Evolutionary conservation across 106 monocot species (phyloP).

Genomic region (Xerophyta viscosa): DNA sequence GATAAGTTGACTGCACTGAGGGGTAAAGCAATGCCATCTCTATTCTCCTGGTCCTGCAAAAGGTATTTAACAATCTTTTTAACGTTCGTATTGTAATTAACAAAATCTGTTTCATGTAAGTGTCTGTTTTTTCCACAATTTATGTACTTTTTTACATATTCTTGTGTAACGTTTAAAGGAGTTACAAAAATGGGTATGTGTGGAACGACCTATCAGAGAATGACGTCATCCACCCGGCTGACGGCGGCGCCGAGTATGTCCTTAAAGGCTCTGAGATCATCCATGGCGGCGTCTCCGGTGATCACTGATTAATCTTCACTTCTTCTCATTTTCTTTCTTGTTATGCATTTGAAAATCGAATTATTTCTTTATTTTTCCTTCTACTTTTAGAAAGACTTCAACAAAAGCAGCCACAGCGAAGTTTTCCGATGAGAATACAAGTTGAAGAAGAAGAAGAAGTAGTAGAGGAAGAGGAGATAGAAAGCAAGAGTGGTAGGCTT

Average conservation of each 20-base stretch:
- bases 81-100: not conserved
- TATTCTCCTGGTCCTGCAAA: slow-evolving; percentile 93
- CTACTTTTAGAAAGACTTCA: slow-evolving; percentile 37
- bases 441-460: slow-evolving; percentile 17
- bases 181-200: slow-evolving; percentile 90
- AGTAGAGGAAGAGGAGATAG: slow-evolving; percentile 18
- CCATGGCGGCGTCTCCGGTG: slow-evolving; percentile 28
- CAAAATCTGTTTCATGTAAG: not conserved
- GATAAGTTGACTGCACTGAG: slow-evolving; percentile 58
- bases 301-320: not conserved
- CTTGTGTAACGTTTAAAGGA: slow-evolving; percentile 20
- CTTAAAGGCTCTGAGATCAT: slow-evolving; percentile 93
- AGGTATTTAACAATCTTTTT: slow-evolving; percentile 23
- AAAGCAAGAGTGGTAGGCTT: not conserved
- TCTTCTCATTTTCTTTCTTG: not conserved
- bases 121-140: not conserved
- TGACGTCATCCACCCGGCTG: slow-evolving; percentile 68
- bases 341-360: not conserved
- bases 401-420: slow-evolving; percentile 18
- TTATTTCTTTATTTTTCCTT: not conserved
- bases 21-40: slow-evolving; percentile 73
- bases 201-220: slow-evolving; percentile 88
- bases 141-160: not conserved
- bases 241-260: slow-evolving; percentile 69
- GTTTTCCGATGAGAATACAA: slow-evolving; percentile 15